Base-by-base conservation (phyloP, 1,284 basidiomycete genomes). In the Athelia psychrophila region DNA sequence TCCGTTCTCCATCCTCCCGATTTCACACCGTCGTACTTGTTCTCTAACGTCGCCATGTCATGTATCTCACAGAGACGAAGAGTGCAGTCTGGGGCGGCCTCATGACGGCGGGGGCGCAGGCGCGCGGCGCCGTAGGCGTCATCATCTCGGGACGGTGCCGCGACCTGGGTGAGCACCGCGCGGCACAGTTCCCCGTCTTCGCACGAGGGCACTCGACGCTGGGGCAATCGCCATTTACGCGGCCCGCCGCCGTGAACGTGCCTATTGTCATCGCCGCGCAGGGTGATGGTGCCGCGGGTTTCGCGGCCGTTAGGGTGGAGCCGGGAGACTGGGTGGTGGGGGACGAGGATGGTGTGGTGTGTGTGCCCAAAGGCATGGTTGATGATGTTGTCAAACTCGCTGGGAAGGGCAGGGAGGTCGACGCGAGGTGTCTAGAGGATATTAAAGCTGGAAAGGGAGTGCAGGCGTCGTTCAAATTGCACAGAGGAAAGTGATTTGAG, bases 61-160 rank as follows among this genome's bases (percentile, higher is more conserved):
- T 16, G n/a, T n/a, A 18, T 42, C 38, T 8, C 38, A 48, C 66
- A 93, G 90, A 84, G 56, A 73, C 77, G 44, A 91, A 88, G 65
- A 93, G 88, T 57, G 93, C 93, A 1, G 88, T 93, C 0, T 95
- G 94, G 90, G 94, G 94, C 8, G 94, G 93, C 2, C 78, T 96
- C 30, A 93, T 96, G 91, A 88, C 91, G 1, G 87, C 90, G 0
- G 87, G 92, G 16, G 92, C 93, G 0, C 80, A 84, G 61, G 74
- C 80, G 13, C 80, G 85, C 40, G 79, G 79, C 20, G 84, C 84
- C 3, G 70, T 77, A 16, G 93, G 91, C 5, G 90, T 91, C 32
- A 75, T 96, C 47, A 86, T 96, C 51, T 88, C 86, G 47, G 93
- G 93, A 2, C 80, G 91, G 12, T 92, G 90, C 70, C 80, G 94